A percentile compares a stretch with the other conserved stretches of the same genome.
Conservation (phyloP, 192 early-diverging fungal genomes). For the Backusella circina region DNA sequence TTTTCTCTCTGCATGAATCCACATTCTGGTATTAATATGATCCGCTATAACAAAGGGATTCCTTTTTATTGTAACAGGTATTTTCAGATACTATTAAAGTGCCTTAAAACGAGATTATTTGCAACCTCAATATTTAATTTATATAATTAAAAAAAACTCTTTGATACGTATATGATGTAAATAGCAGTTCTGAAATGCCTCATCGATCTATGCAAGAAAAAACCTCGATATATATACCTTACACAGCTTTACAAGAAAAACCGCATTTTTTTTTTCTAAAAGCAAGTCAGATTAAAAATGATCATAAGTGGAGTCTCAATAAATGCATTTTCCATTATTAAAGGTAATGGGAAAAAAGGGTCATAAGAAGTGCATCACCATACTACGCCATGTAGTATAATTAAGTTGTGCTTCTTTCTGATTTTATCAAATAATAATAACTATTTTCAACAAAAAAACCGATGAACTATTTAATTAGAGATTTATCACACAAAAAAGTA, state of each 20-base stretch:
- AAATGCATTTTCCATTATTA: not conserved
- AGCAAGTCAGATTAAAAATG: not conserved
- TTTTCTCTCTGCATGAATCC: too few relatives aligned
- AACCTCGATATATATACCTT: not conserved
- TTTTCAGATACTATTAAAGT: not conserved
- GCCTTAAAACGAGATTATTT: not conserved
- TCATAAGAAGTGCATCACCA: not conserved
- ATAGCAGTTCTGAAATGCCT: not conserved
- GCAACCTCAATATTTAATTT: not conserved
- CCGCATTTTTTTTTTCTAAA: not conserved
- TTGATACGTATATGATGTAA: too few relatives aligned
- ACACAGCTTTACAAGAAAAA: not conserved
- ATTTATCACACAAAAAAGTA: not conserved
- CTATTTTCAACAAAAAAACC: not conserved
- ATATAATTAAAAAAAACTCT: too few relatives aligned
- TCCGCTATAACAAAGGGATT: not conserved
- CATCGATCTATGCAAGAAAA: not conserved
- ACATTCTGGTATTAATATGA: too few relatives aligned
- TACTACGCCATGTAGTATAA: not conserved
- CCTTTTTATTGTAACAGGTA: not conserved
- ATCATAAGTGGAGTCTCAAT: not conserved
- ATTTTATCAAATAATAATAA: not conserved
- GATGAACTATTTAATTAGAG: not conserved
- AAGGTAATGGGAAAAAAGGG: not conserved
- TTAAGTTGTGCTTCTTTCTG: not conserved